A percentile compares a stretch with the other conserved stretches of the same genome.
Evolutionary conservation across 768 basidiomycete genomes (phyloP).

Genomic region (Serendipita sp.): DNA sequence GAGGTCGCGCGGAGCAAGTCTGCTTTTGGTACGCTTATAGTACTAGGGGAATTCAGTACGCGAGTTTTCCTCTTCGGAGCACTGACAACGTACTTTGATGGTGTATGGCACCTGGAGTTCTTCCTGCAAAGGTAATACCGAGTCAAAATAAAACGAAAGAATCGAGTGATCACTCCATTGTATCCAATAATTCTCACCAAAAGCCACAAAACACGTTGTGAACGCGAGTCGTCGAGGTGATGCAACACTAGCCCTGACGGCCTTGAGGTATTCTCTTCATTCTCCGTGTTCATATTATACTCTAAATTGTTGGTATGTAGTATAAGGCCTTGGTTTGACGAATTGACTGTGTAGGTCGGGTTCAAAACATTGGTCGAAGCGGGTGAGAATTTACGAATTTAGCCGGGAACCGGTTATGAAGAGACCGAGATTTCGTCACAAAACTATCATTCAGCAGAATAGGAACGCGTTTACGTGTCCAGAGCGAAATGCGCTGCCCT

Average conservation of each 20-base stretch:
- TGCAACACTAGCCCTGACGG: constrained; percentile 6
- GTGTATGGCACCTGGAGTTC: constrained; percentile 33
- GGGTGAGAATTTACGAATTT: too few relatives aligned
- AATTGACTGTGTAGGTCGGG: too few relatives aligned
- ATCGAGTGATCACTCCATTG: too few relatives aligned
- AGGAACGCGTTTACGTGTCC: too few relatives aligned
- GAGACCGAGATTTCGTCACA: too few relatives aligned
- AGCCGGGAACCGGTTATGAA: too few relatives aligned
- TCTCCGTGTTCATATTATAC: too few relatives aligned
- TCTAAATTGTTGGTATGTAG: too few relatives aligned
- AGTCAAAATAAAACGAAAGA: background rate
- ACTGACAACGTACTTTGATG: constrained; percentile 24
- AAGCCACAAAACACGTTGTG: constrained; percentile 19
- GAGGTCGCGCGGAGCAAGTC: constrained; percentile 19
- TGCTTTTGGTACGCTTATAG: constrained; percentile 11
- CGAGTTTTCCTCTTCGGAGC: background rate
- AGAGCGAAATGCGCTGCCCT: too few relatives aligned
- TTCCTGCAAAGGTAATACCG: constrained; percentile 24
- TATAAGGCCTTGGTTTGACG: too few relatives aligned
- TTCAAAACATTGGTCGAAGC: too few relatives aligned
- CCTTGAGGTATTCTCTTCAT: background rate
- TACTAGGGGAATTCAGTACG: background rate
- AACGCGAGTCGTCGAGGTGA: constrained; percentile 16
- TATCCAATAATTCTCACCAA: constrained; percentile 11
- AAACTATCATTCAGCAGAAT: too few relatives aligned